Percentiles rank a stretch among this genome's conserved stretches.
Conservation (phyloP, 202 grass and related monocot species). For the Thinopyrum obtusiflorum region DNA sequence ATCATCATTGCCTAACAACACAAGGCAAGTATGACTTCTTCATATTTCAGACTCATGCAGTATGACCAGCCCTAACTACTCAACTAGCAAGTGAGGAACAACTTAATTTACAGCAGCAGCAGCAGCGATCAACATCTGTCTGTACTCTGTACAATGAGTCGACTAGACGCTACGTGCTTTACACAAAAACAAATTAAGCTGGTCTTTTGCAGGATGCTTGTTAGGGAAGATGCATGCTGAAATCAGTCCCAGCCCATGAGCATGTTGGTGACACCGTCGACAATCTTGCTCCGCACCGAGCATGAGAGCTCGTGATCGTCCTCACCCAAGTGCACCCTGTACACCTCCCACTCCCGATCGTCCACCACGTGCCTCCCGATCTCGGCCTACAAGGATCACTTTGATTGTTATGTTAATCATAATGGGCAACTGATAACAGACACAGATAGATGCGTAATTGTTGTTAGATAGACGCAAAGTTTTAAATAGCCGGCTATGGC, state of each 20-base stretch:
- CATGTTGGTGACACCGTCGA: constrained; percentile 64
- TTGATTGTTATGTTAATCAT: too few species aligned
- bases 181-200: background rate
- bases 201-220: background rate
- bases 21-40: too few species aligned
- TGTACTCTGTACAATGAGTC: background rate
- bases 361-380: constrained; percentile 61
- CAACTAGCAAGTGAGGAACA: background rate
- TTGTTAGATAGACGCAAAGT: too few species aligned
- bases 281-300: constrained; percentile 35
- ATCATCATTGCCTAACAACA: too few species aligned
- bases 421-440: too few species aligned
- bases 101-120: background rate
- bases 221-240: background rate
- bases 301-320: constrained; percentile 52
- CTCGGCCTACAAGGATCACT: constrained; percentile 78
- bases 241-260: constrained; percentile 76
- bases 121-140: background rate
- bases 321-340: constrained; percentile 67
- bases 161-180: background rate
- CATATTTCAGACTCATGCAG: too few species aligned
- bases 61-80: too few species aligned
- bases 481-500: too few species aligned
- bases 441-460: too few species aligned
- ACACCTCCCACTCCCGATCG: constrained; percentile 83